These are phyloP conservation scores for Tephrocybe sp. DNA, from an alignment of 768 basidiomycete species.

Conservation along the genomic window DNA sequence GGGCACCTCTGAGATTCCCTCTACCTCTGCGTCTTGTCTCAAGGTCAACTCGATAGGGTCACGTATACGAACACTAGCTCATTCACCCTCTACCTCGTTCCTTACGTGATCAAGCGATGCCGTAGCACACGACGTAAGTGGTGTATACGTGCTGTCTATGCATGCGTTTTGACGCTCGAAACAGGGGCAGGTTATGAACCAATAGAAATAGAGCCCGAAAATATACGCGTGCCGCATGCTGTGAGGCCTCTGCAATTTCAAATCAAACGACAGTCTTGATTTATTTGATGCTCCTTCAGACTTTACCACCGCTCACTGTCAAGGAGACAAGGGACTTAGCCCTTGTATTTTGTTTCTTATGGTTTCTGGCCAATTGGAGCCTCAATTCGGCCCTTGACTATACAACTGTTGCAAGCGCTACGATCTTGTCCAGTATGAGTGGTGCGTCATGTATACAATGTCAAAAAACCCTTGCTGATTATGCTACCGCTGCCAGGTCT, in stretches of 20 bases:
- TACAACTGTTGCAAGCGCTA: conserved; percentile 93
- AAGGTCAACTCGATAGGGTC: conserved; percentile 43
- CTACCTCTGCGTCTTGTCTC: not conserved
- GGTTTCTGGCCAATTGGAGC: conserved; percentile 95
- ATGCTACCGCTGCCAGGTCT: conserved; percentile 57
- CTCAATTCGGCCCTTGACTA: conserved; percentile 80
- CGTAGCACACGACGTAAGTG: conserved; percentile 4
- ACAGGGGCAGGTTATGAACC: conserved; percentile 22
- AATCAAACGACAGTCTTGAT: not conserved
- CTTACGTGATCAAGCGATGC: conserved; percentile 26
- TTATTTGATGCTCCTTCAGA: not conserved
- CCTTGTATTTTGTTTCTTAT: conserved; percentile 77
- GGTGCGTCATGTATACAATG: conserved; percentile 45
- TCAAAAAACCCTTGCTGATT: not conserved
- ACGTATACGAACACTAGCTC: conserved; percentile 91
- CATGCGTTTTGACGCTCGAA: conserved; percentile 1
- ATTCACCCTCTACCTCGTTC: conserved; percentile 82
- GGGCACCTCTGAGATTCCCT: conserved; percentile 12
- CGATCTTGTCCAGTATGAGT: conserved; percentile 85
- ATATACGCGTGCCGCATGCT: not conserved
- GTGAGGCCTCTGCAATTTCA: not conserved
- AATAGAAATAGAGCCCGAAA: conserved; percentile 19
- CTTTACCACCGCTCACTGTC: conserved; percentile 44
- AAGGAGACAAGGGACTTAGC: conserved; percentile 79
- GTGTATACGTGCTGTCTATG: not conserved